Base-by-base conservation (phyloP, 106 monocot species). In the Acorus gramineus region DNA sequence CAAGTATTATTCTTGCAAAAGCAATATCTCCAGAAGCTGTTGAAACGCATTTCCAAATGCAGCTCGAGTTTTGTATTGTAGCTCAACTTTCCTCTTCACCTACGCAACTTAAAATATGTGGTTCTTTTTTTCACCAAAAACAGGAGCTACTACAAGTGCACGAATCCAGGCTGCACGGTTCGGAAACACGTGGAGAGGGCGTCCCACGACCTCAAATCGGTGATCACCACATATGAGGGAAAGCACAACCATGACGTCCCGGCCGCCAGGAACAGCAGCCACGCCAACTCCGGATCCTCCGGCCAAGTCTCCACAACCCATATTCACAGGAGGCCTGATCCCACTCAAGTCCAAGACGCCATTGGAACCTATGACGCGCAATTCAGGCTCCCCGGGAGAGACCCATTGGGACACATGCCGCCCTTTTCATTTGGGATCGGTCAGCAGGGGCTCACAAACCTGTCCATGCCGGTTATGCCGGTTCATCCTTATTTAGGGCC, bases 141-240 rank as follows among this genome's bases (percentile, higher is more conserved):
- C 78, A 78, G 78, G 70, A 78, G 82, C 61, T 82, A 82, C 56
- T 81, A 77, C 58, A 82, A 82, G 69, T 82, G 82, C 77, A 82
- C 82, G n/a, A 69, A 66, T 57, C 77, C 73, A 46, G 82, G 82
- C 5, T 82, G 82, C 70, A 49, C 74, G 2, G 82, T 82, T 13
- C 60, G 78, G 48, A 82, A 82, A 57, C 82, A 82, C 49, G 70
- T 82, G 11, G 78, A 82, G 55, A 71, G 82, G 58, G 82, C 78
- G 5, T 70, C 82, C 43, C 70, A 82, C 58, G 82, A 82, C 63
- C 64, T 78, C 13, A 74, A 78, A 65, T 74, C 74, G 0, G 82
- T 82, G 13, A 71, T 78, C 49, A 78, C 78, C 3, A 81, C 77
- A 11, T 81, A 81, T 5, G 77, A 77, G 42, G 81, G 77, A 13